A percentile compares a stretch with the other conserved stretches of the same genome.
phyloP scores from a whole-genome alignment of 2,329 filamentous ascomycete species.

The Aspergillus ibericus region DNA sequence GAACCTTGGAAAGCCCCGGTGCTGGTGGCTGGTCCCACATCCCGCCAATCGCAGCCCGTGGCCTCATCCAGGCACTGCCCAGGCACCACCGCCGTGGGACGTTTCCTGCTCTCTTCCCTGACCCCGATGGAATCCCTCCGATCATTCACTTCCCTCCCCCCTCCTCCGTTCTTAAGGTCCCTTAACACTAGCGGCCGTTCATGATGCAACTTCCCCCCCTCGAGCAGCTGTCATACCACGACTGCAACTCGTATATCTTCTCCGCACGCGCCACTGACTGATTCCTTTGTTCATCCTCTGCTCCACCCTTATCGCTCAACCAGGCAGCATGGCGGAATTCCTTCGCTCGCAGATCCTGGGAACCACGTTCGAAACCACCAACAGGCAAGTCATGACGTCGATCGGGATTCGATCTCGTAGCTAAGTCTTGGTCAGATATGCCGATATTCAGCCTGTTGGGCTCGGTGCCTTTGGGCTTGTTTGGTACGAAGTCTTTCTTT shows the following conservation, averaged over 20 bases:
- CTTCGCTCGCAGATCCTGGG: constrained; percentile 98
- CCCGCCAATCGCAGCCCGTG: neutral
- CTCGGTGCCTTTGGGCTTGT: constrained; percentile 99
- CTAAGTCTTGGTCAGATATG: constrained; percentile 66
- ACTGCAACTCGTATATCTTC: neutral
- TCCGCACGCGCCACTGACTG: neutral
- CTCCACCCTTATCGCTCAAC: neutral
- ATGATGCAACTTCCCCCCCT: neutral
- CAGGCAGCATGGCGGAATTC: constrained; percentile 87
- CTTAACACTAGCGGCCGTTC: neutral
- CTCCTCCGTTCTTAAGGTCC: neutral
- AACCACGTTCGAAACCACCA: constrained; percentile 99
- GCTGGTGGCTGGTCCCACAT: neutral
- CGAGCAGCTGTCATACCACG: neutral
- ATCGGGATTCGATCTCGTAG: neutral
- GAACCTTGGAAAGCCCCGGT: neutral
- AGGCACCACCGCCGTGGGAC: neutral
- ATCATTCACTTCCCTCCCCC: neutral
- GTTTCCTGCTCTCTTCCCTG: neutral
- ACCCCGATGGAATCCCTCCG: neutral
- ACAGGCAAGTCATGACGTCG: constrained; percentile 56
- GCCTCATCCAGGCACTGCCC: neutral
- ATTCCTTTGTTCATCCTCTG: neutral
- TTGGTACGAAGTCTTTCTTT: constrained; percentile 61
- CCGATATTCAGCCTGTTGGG: constrained; percentile 94